A percentile compares a stretch with the other conserved stretches of the same genome.
These are phyloP conservation scores for Malassezia psittaci DNA, from an alignment of 1,284 basidiomycete genomes.

Conservation along the genomic window DNA sequence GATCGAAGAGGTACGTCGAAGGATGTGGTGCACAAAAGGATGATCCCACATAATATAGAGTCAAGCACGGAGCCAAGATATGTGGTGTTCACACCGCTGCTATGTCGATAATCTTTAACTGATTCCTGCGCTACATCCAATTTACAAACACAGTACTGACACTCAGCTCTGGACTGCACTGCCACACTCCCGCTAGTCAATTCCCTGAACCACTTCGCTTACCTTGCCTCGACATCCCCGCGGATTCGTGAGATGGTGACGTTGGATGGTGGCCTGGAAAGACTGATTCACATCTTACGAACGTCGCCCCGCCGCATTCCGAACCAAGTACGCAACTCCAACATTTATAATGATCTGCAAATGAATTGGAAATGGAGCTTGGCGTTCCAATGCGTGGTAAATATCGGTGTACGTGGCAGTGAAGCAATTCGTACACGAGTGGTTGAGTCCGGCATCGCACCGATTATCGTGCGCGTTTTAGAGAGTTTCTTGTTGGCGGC, in stretches of 20 bases:
- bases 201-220: slow-evolving; percentile 89
- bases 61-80: slow-evolving; percentile 16
- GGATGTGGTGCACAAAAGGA: neutral
- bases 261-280: slow-evolving; percentile 89
- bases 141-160: neutral
- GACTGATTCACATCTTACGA: slow-evolving; percentile 69
- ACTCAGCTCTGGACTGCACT: slow-evolving; percentile 78
- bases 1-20: slow-evolving; percentile 73
- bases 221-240: slow-evolving; percentile 92
- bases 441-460: slow-evolving; percentile 88
- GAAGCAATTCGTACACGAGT: slow-evolving; percentile 74
- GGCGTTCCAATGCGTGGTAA: slow-evolving; percentile 93
- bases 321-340: slow-evolving; percentile 14
- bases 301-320: slow-evolving; percentile 11
- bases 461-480: slow-evolving; percentile 85
- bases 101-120: slow-evolving; percentile 8
- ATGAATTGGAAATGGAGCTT: slow-evolving; percentile 47
- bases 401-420: slow-evolving; percentile 92
- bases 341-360: slow-evolving; percentile 16
- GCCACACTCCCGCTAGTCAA: slow-evolving; percentile 86
- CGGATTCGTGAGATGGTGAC: slow-evolving; percentile 97
- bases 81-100: neutral
- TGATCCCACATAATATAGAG: slow-evolving; percentile 17
- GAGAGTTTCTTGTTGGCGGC: slow-evolving; percentile 61
- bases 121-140: neutral